phyloP scores from a whole-genome alignment of 352 stramenopile species.

The Phytophthora pistaciae region DNA sequence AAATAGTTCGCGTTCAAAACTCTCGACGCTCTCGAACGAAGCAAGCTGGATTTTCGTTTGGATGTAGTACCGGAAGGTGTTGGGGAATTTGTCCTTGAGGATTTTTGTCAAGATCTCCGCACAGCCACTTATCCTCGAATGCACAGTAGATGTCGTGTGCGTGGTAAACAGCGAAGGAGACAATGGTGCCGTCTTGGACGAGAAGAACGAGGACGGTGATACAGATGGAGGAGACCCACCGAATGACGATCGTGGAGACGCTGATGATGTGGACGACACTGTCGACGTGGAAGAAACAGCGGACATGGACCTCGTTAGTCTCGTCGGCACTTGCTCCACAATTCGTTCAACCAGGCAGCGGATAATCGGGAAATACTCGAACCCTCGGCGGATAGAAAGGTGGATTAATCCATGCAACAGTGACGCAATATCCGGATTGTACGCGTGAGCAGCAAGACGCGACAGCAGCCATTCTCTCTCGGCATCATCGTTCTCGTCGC shows the following conservation, averaged over 20 bases:
- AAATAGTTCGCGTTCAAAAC: conserved; percentile 78
- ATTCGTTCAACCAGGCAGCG: conserved; percentile 62
- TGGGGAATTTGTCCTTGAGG: conserved; percentile 73
- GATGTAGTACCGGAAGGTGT: conserved; percentile 83
- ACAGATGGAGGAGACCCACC: conserved; percentile 27
- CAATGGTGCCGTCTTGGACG: conserved; percentile 24
- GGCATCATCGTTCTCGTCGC: conserved; percentile 39
- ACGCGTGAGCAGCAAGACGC: conserved; percentile 56
- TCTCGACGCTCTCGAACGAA: conserved; percentile 78
- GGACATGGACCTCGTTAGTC: conserved; percentile 37
- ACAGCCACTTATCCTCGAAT: conserved; percentile 70
- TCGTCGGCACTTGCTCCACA: conserved; percentile 48
- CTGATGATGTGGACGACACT: conserved; percentile 49
- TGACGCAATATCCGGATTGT: conserved; percentile 70
- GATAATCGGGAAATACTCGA: conserved; percentile 56
- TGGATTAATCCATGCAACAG: conserved; percentile 75
- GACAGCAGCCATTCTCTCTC: conserved; percentile 57
- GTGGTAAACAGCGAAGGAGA: conserved; percentile 51
- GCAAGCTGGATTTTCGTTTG: conserved; percentile 72
- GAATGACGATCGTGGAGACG: conserved; percentile 42
- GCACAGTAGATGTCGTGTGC: conserved; percentile 43
- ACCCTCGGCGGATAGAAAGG: conserved; percentile 58
- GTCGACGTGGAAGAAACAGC: conserved; percentile 54
- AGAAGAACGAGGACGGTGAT: conserved; percentile 39
- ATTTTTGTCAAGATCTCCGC: conserved; percentile 75